Evolutionary conservation across 352 stramenopile species (phyloP), one percentile per base, ranked within the genome.

Genomic region (Globisporangium orthogonon): DNA sequence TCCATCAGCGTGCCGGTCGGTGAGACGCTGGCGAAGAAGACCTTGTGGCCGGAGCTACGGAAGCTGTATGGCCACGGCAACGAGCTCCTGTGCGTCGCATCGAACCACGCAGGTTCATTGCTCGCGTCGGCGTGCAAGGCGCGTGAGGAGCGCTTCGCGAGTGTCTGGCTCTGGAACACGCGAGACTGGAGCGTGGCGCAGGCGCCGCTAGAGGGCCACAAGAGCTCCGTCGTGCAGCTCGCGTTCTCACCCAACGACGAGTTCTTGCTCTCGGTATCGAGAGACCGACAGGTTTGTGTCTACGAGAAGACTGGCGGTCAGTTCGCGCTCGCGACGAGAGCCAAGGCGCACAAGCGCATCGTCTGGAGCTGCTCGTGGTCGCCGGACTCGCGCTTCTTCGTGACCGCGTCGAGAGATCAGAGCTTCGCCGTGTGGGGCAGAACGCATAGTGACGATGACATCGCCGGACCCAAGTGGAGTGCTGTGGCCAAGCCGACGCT

Each of bases 31-130:
- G 58, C 66, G 9, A 81, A 72, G 28, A 85, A 84, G 56, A 89
- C 80, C 5, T 69, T 93, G 33, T 93, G 83, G 83, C 83, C 83
- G 6, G 80, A 93, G 51, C 62, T 76, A 11, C 73, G 76, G 17
- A 93, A 93, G 53, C 67, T 91, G 29, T 93, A 93, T 40, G 83
- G 83, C 37, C 83, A 93, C 50, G 80, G 76, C 13, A 91, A 91
- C 48, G 83, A 93, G 47, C 62, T 93, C n/a, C 58, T 91, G 15
- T 86, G 76, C 35, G 80, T 90, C 23, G 56, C 72, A 0, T 86
- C 73, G 14, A 87, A 76, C 30, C 65, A 86, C 47, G 45, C 65
- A 15, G 74, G 79, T 0, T 70, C 78, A 15, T 54, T 85, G 44
- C 52, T 91, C 18, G 83, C 80, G 7, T 93, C 80, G 0, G 73